Evolutionary conservation across 2,329 filamentous ascomycete species (phyloP), one percentile per base, ranked within the genome.

Genomic region (Kalaharituber pfeilii): DNA sequence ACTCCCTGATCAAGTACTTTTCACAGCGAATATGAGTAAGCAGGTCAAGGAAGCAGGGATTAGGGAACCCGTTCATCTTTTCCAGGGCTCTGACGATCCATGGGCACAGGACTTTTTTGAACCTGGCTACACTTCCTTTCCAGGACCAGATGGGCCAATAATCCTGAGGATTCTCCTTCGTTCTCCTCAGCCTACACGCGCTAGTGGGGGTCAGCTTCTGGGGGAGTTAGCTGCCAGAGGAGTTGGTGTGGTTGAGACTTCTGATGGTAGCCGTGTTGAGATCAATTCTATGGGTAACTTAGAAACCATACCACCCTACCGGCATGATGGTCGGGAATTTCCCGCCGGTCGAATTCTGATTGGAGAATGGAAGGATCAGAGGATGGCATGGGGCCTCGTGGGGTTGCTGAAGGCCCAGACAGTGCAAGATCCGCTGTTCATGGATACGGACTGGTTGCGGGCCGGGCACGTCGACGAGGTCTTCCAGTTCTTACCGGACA

Each of bases 41-140:
- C 49, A 58, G 15, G 56, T 59, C 2, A 50, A 49, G 0, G 26
- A 52, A 1, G 56, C 62, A 1, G 59, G 60, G 1, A 53, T 65
- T 2, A 11, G 59, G 13, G 44, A 58, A 5, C 60, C 63, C 0
- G 51, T 67, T 0, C 52, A 61, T 7, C 49, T 58, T 1, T 61
- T 69, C 54, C 57, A 64, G 20, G 51, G 53, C 1, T 61, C 56
- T 22, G 57, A 54, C 27, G 67, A 70, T 54, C 60, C 66, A 45
- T 71, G 68, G 69, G 62, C 65, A 1, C 69, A 71, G 55, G 69
- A 72, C 52, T 65, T 68, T 33, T 55, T 71, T 26, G 68, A 71
- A 57, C 65, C 69, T 0, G 69, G 60, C 1, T 71, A 69, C 54
- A 61, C 62, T 3, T 69, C 66, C 51, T 70, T 71, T 56, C 69